A percentile compares a stretch with the other conserved stretches of the same genome.
Conservation (phyloP, 2,329 filamentous ascomycete species). For the Endoconidiophora polonica region DNA sequence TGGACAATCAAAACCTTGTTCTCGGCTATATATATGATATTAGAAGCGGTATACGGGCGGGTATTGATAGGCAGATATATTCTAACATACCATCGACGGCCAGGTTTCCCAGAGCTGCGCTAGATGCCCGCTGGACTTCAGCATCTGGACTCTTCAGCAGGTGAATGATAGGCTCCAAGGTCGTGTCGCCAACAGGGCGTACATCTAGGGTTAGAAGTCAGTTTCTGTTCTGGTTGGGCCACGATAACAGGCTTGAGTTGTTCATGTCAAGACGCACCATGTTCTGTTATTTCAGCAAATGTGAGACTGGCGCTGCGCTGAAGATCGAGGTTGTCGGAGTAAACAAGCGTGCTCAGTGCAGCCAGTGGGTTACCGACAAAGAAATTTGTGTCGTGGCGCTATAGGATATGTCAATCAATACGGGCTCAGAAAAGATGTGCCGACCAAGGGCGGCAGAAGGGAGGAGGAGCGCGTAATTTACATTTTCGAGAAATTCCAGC, state of each 20-base stretch:
- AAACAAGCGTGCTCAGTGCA: slow-evolving; percentile 87
- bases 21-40: slow-evolving; percentile 45
- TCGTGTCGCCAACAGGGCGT: slow-evolving; percentile 84
- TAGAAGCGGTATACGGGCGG: neutral
- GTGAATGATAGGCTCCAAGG: slow-evolving; percentile 88
- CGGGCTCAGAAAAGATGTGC: neutral
- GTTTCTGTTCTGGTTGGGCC: neutral
- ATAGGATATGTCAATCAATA: slow-evolving; percentile 20
- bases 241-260: neutral
- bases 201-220: slow-evolving; percentile 51
- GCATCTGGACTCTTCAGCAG: slow-evolving; percentile 90
- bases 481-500: slow-evolving; percentile 90
- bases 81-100: slow-evolving; percentile 70
- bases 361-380: slow-evolving; percentile 89
- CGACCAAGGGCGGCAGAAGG: slow-evolving; percentile 1
- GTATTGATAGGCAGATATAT: slow-evolving; percentile 19
- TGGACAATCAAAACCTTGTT: slow-evolving; percentile 96
- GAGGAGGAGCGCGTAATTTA: slow-evolving; percentile 27
- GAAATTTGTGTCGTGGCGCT: slow-evolving; percentile 96
- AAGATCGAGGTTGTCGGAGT: slow-evolving; percentile 95
- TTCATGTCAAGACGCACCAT: slow-evolving; percentile 46
- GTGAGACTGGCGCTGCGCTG: slow-evolving; percentile 95
- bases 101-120: slow-evolving; percentile 85
- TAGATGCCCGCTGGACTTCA: slow-evolving; percentile 91
- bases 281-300: slow-evolving; percentile 95